phyloP scores from a whole-genome alignment of 2,329 filamentous ascomycete species.

The Ceratocystis smalleyi region DNA sequence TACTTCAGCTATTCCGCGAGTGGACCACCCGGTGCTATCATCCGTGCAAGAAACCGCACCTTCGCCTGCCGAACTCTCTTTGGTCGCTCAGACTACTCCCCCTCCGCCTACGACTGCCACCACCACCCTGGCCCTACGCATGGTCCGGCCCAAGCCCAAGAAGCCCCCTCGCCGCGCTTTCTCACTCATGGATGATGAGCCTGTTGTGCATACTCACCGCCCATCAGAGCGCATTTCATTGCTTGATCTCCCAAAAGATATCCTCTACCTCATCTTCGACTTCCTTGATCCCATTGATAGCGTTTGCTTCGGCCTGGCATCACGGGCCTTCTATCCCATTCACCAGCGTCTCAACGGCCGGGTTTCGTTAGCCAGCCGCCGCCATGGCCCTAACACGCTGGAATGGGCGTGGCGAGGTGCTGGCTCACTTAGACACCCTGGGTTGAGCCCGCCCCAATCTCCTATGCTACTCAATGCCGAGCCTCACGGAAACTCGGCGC shows the following conservation, averaged over 20 bases:
- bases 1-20: not conserved
- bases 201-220: conserved; percentile 33
- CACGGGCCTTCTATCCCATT: conserved; percentile 42
- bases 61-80: not conserved
- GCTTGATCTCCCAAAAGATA: conserved; percentile 39
- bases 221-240: conserved; percentile 34
- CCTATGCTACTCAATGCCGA: conserved; percentile 4
- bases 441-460: conserved; percentile 11
- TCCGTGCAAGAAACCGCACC: not conserved
- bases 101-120: conserved; percentile 20
- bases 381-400: conserved; percentile 45
- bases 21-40: too few species aligned
- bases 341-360: conserved; percentile 40
- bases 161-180: conserved; percentile 38
- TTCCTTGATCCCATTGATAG: conserved; percentile 50
- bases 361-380: conserved; percentile 41
- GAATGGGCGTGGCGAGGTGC: conserved; percentile 49
- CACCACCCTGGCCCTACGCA: conserved; percentile 21
- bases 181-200: conserved; percentile 45
- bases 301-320: conserved; percentile 44
- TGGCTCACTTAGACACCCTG: conserved; percentile 27
- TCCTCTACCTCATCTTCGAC: conserved; percentile 46
- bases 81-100: conserved; percentile 18
- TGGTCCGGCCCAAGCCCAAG: conserved; percentile 13
- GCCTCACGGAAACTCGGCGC: not conserved